Evolutionary conservation across 2,329 filamentous ascomycete species (phyloP), one percentile per base, ranked within the genome.

Genomic region (Lecanosticta acicola): DNA sequence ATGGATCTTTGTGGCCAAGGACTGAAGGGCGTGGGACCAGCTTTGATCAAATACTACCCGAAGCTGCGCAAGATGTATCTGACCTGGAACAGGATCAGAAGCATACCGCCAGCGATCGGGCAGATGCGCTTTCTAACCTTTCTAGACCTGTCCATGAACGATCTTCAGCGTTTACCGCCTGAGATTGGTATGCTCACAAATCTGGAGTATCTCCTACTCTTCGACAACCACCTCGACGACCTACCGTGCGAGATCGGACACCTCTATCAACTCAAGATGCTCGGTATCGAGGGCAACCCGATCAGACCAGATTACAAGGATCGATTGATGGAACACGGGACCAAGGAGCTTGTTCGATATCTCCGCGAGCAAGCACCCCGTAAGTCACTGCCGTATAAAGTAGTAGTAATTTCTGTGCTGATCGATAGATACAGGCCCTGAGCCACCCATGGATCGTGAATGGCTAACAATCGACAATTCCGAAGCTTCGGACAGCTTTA

Each of bases 181-280:
- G 91, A 98, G 71, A 81, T 98, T 50, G 93, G 93, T 62, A 98
- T 97, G 91, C 87, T 95, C 59, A 93, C 90, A 20, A 93, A 90
- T 57, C 74, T 98, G 45, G 89, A 87, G 68, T 83, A 86, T 55
- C 75, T 98, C 3, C 73, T 90, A 20, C 74, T 96, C 2, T 96
- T 95, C 66, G 89, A 95, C 71, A 98, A 98, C 67, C 78, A 86
- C 51, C 84, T 98, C 44, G 80, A 80, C 50, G 83, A 80, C 17
- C 74, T 98, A 19, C 93, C 93, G 1, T 84, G 77, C 59, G 90
- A 97, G 66, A 72, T 98, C 49, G 93, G 93, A 5, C 93, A 88
- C 21, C 74, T 98, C 14, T 91, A 90, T 67, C 81, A 89, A 52
- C 70, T 98, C 56, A 89, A 97, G 53, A 81, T 90, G 64, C 76